phyloP scores from a whole-genome alignment of 2,329 filamentous ascomycete species.

The Neonectria magnoliae region DNA sequence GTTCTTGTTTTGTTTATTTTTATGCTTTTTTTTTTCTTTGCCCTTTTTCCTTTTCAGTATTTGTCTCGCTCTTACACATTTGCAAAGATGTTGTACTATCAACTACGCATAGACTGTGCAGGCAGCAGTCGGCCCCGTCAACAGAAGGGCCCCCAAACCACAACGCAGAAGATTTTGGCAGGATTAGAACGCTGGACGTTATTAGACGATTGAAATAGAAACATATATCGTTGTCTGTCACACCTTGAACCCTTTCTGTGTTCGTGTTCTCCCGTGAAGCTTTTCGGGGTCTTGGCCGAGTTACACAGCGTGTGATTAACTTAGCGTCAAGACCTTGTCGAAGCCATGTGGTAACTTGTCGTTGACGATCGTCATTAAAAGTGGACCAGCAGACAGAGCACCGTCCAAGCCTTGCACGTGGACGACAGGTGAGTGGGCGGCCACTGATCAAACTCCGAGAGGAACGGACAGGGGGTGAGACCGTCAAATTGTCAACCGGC shows the following conservation, averaged over 20 bases:
- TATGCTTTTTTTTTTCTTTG: conserved; percentile 8
- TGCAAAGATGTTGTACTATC: conserved; percentile 29
- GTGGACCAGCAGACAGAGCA: conserved; percentile 18
- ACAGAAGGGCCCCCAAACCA: conserved; percentile 20
- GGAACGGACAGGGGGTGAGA: neutral
- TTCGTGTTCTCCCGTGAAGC: neutral
- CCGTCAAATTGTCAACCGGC: neutral
- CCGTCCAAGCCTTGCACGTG: conserved; percentile 15
- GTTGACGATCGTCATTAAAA: conserved; percentile 23
- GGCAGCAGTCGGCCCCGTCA: conserved; percentile 27
- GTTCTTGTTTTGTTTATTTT: conserved; percentile 13
- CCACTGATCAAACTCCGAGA: neutral
- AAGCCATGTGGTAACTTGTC: conserved; percentile 10
- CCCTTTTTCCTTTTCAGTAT: conserved; percentile 11
- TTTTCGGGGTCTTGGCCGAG: neutral
- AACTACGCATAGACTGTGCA: conserved; percentile 33
- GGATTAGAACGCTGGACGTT: conserved; percentile 35
- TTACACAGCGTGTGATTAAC: neutral
- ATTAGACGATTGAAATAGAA: conserved; percentile 29
- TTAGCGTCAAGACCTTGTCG: conserved; percentile 1
- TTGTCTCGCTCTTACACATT: conserved; percentile 7
- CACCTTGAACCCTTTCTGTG: neutral
- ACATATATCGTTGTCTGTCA: conserved; percentile 28
- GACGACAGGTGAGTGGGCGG: neutral
- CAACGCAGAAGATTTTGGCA: conserved; percentile 10